Evolutionary conservation across 495 filamentous ascomycete genomes (phyloP).

Genomic region (Xylaria intraflava): DNA sequence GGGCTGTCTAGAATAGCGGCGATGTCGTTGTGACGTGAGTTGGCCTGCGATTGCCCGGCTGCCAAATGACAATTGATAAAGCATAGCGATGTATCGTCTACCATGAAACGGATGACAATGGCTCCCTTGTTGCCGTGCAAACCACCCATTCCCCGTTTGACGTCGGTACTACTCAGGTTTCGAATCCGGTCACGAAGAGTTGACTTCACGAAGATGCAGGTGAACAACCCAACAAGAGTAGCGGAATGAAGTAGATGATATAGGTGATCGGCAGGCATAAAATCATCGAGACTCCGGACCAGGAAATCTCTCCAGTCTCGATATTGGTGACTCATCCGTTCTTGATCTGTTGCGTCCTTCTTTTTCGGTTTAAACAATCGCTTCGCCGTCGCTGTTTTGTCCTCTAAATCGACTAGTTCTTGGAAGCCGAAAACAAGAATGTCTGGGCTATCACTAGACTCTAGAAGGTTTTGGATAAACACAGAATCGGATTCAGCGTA

Average conservation of each 20-base stretch:
- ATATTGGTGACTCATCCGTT: conserved; percentile 96
- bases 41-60: conserved; percentile 84
- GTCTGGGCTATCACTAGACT: conserved; percentile 68
- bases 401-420: conserved; percentile 91
- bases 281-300: conserved; percentile 68
- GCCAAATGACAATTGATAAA: conserved; percentile 98
- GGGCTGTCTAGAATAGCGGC: conserved; percentile 79
- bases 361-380: conserved; percentile 74
- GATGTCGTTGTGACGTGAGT: conserved; percentile 86
- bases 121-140: conserved; percentile 95
- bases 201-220: conserved; percentile 86
- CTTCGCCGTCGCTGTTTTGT: conserved; percentile 95
- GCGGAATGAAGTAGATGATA: conserved; percentile 84
- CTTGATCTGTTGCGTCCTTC: conserved; percentile 82
- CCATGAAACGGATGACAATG: conserved; percentile 78
- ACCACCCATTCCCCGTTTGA: conserved; percentile 93
- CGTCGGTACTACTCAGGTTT: conserved; percentile 68
- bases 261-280: conserved; percentile 68
- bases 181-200: conserved; percentile 67
- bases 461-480: conserved; percentile 72
- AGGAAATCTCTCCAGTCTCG: conserved; percentile 92
- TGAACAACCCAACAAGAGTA: conserved; percentile 89
- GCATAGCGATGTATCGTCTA: conserved; percentile 90
- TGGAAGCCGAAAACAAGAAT: conserved; percentile 96
- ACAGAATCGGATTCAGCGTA: conserved; percentile 56